Conservation (phyloP, 805 yeast genomes). For the Blastobotrys parvus region DNA sequence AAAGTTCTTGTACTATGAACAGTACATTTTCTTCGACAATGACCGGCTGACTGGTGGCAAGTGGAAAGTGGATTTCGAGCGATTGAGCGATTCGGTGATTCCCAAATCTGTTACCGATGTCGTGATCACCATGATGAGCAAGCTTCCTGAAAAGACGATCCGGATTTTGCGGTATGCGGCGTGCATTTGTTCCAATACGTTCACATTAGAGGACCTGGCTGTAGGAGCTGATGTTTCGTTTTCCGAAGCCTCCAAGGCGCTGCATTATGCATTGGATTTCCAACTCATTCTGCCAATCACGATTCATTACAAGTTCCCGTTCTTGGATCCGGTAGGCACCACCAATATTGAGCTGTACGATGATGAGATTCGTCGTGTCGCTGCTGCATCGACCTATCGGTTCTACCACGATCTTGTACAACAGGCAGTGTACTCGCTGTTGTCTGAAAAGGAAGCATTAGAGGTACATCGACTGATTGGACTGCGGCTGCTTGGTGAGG, state of each 20-base stretch:
- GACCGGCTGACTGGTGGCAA: constrained; percentile 9
- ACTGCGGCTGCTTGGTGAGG: constrained; percentile 28
- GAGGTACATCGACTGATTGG: constrained; percentile 36
- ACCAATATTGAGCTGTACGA: constrained; percentile 23
- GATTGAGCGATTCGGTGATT: constrained; percentile 4
- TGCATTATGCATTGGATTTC: constrained; percentile 30
- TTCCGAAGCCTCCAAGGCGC: constrained; percentile 26
- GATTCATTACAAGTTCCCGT: constrained; percentile 41
- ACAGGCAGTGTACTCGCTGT: constrained; percentile 26
- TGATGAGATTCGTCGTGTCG: constrained; percentile 28
- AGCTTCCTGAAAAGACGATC: constrained; percentile 21
- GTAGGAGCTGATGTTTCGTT: constrained; percentile 32
- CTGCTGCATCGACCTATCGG: constrained; percentile 31
- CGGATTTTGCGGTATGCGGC: constrained; percentile 35
- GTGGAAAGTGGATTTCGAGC: constrained; percentile 20
- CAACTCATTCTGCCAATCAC: constrained; percentile 33
- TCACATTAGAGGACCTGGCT: constrained; percentile 32
- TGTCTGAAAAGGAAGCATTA: constrained; percentile 23
- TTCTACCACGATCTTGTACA: constrained; percentile 38
- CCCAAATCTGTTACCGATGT: constrained; percentile 14
- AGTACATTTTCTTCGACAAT: constrained; percentile 11
- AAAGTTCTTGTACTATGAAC: constrained; percentile 14
- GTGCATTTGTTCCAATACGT: constrained; percentile 33
- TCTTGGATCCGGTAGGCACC: constrained; percentile 30
- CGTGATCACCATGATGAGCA: constrained; percentile 15